Evolutionary conservation across 768 basidiomycete species (phyloP).

Genomic region (Pisolithus tinctorius): DNA sequence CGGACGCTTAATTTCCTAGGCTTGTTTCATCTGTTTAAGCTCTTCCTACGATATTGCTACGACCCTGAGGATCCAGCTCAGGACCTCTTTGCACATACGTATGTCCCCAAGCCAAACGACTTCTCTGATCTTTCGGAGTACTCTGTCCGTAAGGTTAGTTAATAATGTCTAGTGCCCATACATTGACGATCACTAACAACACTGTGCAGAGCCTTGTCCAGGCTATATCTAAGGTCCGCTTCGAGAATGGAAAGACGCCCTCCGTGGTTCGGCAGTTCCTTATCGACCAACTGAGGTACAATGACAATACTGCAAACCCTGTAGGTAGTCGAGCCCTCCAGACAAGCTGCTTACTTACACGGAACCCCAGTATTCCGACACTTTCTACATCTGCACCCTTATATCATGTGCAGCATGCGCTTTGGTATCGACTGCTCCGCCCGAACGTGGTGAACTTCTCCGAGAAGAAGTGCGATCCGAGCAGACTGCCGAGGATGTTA

Average conservation of each 20-base stretch:
- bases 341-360: conserved; percentile 2
- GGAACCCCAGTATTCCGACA: conserved; percentile 71
- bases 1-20: conserved; percentile 81
- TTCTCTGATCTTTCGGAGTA: conserved; percentile 90
- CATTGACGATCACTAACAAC: background rate
- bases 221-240: conserved; percentile 80
- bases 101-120: conserved; percentile 93
- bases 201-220: conserved; percentile 59
- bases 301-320: conserved; percentile 88
- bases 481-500: conserved; percentile 60
- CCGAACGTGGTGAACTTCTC: conserved; percentile 73
- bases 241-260: conserved; percentile 82
- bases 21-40: conserved; percentile 91
- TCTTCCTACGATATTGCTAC: conserved; percentile 87
- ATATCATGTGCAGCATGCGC: conserved; percentile 79
- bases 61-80: conserved; percentile 77
- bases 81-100: conserved; percentile 80
- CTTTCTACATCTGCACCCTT: conserved; percentile 81
- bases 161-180: background rate
- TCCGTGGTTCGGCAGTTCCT: conserved; percentile 81
- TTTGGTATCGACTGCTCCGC: conserved; percentile 67
- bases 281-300: conserved; percentile 88
- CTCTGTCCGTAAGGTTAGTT: conserved; percentile 81
- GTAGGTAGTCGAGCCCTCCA: conserved; percentile 38
- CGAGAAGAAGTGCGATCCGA: conserved; percentile 61